Base-by-base conservation (phyloP, 805 yeast species). In the Hanseniaspora hatyaiensis region DNA sequence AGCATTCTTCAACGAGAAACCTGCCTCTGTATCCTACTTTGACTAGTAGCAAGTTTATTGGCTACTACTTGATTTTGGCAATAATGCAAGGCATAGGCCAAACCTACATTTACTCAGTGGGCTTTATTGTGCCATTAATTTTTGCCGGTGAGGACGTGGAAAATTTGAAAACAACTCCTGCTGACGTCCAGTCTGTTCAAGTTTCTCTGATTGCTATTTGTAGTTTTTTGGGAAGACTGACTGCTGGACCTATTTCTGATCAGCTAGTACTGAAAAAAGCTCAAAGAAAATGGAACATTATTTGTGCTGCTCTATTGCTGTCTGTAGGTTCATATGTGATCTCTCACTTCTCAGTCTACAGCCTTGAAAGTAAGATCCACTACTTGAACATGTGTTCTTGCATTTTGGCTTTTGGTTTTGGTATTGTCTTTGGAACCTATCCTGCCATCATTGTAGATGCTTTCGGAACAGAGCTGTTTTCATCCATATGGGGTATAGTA, bases 371-470 rank as follows among this genome's bases (percentile, higher is more conserved):
- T 23, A 40, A 39, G 13, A 31, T 45, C 1, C 43, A 46, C 2
- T 46, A 29, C 29, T 55, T 52, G 16, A 42, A 32, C 71, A 68
- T 37, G 55, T 72, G 16, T 2, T 79, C 87, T 0, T 63, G 70
- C 3, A 56, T 78, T 4, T 68, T 75, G 47, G 92, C 92, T 0
- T 65, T 69, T 28, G 72, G 83, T 18, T 82, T 80, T 62, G 94
- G 94, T 0, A 67, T 81, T 23, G 62, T 75, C 3, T 81, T 78
- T 63, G 89, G 89, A 0, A 74, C 80, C 0, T 78, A 78, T 58
- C 94, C 94, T 3, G 81, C 88, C 1, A 70, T 80, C 2, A 69
- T 81, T 24, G 87, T 87, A 0, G 94, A 82, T 52, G 65, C 69
- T 12, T 81, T 80, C 63, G 88, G 88, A 2, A 72, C 83, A 0